Evolutionary conservation across 306 rosid genomes (phyloP).

Genomic region (Vicia faba): DNA sequence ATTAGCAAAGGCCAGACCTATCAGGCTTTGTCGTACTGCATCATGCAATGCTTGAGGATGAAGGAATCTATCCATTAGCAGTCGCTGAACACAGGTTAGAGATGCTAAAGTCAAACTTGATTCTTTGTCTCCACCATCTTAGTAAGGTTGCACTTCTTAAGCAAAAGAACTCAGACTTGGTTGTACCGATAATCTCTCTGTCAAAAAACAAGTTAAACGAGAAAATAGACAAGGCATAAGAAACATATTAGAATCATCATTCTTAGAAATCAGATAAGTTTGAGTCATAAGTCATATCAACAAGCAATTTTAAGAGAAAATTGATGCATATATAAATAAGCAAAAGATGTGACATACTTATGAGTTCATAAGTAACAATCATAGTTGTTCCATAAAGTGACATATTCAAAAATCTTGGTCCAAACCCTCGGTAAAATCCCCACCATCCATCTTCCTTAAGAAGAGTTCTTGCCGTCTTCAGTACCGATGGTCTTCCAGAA

Average conservation of each 20-base stretch:
- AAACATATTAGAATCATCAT: neutral
- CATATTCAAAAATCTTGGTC: conserved; percentile 86
- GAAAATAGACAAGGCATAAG: conserved; percentile 26
- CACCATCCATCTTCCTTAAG: conserved; percentile 84
- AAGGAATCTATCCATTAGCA: conserved; percentile 11
- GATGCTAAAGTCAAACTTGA: conserved; percentile 7
- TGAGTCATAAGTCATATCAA: conserved; percentile 16
- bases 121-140: conserved; percentile 10
- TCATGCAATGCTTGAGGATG: conserved; percentile 27
- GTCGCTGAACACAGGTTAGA: conserved; percentile 18
- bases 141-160: conserved; percentile 32
- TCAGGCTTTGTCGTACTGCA: conserved; percentile 19
- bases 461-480: conserved; percentile 69
- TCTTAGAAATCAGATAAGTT: neutral
- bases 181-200: conserved; percentile 79
- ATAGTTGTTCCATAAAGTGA: conserved; percentile 86
- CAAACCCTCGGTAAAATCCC: conserved; percentile 91
- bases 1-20: neutral
- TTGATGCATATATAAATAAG: conserved; percentile 10
- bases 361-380: conserved; percentile 88
- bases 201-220: conserved; percentile 23
- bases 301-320: conserved; percentile 8
- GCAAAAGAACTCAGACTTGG: conserved; percentile 32
- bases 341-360: conserved; percentile 56
- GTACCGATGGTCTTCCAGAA: conserved; percentile 75